phyloP scores from a whole-genome alignment of 2,329 filamentous ascomycete genomes.

The Fusarium buharicum region DNA sequence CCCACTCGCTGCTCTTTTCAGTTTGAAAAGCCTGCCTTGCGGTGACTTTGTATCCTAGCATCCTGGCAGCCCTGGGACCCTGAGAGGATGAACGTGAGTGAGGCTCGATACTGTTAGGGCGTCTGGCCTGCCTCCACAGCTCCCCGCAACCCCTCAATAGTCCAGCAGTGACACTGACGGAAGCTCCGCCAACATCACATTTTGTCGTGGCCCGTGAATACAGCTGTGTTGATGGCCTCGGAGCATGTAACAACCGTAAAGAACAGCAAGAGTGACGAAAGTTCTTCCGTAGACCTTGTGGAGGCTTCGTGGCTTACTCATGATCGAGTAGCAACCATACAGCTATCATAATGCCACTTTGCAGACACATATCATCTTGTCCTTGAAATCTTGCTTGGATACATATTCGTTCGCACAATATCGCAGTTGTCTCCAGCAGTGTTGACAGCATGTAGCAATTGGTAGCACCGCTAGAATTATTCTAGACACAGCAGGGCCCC shows the following conservation, averaged over 20 bases:
- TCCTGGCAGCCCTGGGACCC: conserved; percentile 13
- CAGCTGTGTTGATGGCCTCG: background rate
- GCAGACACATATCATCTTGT: conserved; percentile 16
- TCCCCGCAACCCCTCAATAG: conserved; percentile 21
- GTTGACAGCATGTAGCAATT: background rate
- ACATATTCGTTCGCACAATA: conserved; percentile 15
- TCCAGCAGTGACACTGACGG: background rate
- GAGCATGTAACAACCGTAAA: conserved; percentile 16
- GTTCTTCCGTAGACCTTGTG: conserved; percentile 8
- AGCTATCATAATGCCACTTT: conserved; percentile 6
- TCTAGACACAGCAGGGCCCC: conserved; percentile 25
- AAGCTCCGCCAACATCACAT: conserved; percentile 8
- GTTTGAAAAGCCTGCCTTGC: conserved; percentile 28
- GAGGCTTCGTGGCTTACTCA: conserved; percentile 15
- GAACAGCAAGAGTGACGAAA: conserved; percentile 12
- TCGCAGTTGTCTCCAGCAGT: conserved; percentile 16
- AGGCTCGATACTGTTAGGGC: conserved; percentile 25
- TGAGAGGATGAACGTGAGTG: conserved; percentile 26
- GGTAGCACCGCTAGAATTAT: conserved; percentile 19
- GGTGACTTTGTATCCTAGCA: conserved; percentile 23
- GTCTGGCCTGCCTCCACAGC: conserved; percentile 12
- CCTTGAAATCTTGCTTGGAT: background rate
- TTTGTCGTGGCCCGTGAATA: conserved; percentile 3
- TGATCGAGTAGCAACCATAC: conserved; percentile 23
- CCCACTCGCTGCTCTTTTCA: conserved; percentile 24